These are phyloP conservation scores for Beta lomatogona DNA, from an alignment of 179 eudicot genomes.

Conservation along the genomic window DNA sequence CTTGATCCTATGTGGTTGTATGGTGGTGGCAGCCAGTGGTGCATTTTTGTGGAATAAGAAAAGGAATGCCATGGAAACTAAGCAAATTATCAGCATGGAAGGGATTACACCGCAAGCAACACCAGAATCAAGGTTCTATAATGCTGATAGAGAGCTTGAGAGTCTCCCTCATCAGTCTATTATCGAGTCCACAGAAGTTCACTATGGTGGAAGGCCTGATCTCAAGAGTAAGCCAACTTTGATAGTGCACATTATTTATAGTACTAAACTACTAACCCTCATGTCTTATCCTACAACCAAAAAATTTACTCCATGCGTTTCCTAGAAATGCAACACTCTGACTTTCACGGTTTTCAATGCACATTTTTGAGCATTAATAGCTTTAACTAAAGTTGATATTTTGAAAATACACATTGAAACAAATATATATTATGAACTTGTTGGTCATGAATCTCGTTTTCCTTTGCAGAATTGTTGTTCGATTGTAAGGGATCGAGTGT, in stretches of 20 bases:
- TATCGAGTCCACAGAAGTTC: conserved; percentile 45
- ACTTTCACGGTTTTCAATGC: too few relatives aligned
- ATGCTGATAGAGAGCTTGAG: conserved; percentile 66
- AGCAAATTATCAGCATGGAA: conserved; percentile 48
- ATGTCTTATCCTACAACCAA: not conserved
- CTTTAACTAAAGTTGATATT: not conserved
- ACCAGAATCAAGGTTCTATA: conserved; percentile 46
- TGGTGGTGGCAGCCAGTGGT: conserved; percentile 40
- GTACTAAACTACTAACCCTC: not conserved
- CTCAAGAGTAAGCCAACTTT: conserved; percentile 53
- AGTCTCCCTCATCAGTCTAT: conserved; percentile 64
- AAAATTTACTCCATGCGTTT: not conserved
- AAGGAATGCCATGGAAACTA: conserved; percentile 35
- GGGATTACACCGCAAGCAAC: conserved; percentile 47
- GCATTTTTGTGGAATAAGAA: conserved; percentile 77
- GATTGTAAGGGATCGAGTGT: conserved; percentile 65
- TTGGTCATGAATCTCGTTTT: not conserved
- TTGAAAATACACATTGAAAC: too few relatives aligned
- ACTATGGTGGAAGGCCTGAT: conserved; percentile 72
- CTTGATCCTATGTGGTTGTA: conserved; percentile 52
- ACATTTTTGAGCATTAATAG: too few relatives aligned
- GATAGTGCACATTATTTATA: not conserved
- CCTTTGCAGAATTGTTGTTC: conserved; percentile 50
- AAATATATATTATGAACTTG: too few relatives aligned
- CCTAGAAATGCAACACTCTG: too few relatives aligned